Conservation (phyloP, 768 basidiomycete species). For the Mycena venus region DNA sequence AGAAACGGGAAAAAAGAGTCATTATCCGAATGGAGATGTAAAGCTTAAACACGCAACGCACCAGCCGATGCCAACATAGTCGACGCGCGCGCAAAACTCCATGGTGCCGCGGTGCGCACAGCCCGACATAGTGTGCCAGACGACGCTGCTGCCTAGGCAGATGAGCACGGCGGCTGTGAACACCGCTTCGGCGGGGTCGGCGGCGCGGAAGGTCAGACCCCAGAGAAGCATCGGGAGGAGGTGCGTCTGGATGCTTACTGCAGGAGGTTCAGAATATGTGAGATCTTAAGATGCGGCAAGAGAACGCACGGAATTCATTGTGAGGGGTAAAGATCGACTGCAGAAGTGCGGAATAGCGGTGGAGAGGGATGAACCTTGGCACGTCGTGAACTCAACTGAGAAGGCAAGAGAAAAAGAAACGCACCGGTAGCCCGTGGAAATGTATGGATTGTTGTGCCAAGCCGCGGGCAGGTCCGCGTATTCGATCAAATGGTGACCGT, state of each 20-base stretch:
- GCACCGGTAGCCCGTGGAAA: conserved; percentile 10
- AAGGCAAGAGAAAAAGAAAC: neutral
- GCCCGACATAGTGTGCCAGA: conserved; percentile 92
- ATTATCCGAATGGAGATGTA: too few species aligned
- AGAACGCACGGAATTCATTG: conserved; percentile 41
- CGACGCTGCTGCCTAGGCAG: conserved; percentile 78
- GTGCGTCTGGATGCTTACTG: conserved; percentile 23
- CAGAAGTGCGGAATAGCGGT: neutral
- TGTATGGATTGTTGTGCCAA: conserved; percentile 1
- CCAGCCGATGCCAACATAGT: conserved; percentile 96
- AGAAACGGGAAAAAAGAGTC: too few species aligned
- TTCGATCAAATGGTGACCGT: neutral
- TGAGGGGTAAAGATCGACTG: neutral
- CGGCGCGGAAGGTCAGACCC: neutral
- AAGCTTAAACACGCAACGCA: conserved; percentile 45
- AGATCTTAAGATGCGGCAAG: neutral
- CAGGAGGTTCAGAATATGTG: neutral
- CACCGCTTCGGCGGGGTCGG: conserved; percentile 73
- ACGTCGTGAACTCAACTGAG: neutral
- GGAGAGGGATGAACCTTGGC: conserved; percentile 9
- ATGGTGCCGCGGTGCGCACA: conserved; percentile 85
- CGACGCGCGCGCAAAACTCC: conserved; percentile 88
- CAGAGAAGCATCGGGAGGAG: conserved; percentile 11
- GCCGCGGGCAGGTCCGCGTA: neutral
- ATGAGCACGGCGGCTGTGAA: conserved; percentile 82